These are phyloP conservation scores for Colletotrichum scovillei DNA, from an alignment of 2,329 filamentous ascomycete genomes.

Conservation along the genomic window DNA sequence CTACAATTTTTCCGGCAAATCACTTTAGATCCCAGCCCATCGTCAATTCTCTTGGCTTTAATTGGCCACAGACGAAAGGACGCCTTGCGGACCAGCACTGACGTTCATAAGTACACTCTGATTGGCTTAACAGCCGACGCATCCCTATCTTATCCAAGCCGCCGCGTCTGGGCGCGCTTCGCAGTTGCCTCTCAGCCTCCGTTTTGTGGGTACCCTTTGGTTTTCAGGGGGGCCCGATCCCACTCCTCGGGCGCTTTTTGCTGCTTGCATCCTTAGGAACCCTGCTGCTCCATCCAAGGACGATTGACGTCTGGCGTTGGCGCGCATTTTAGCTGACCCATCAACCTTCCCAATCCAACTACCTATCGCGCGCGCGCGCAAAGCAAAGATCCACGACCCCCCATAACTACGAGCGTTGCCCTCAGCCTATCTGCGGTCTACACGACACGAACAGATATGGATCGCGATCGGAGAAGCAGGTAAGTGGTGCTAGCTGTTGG, in stretches of 20 bases:
- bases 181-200: background rate
- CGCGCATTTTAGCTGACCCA: conserved; percentile 7
- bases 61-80: background rate
- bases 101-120: background rate
- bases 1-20: background rate
- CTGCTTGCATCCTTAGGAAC: conserved; percentile 12
- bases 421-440: background rate
- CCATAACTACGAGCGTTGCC: background rate
- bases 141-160: background rate
- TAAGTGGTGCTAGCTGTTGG: conserved; percentile 39
- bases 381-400: conserved; percentile 3
- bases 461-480: conserved; percentile 52
- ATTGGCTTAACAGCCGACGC: background rate
- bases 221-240: conserved; percentile 14
- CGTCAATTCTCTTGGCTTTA: background rate
- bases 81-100: background rate
- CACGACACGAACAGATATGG: conserved; percentile 41
- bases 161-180: conserved; percentile 1
- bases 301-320: conserved; percentile 13
- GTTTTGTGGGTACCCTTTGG: conserved; percentile 13
- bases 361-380: conserved; percentile 3
- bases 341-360: conserved; percentile 17
- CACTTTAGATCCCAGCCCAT: background rate
- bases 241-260: too few relatives aligned
- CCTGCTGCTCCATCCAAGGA: conserved; percentile 32